phyloP scores from a whole-genome alignment of 495 filamentous ascomycete species.

The Bryoglossum gracile region DNA sequence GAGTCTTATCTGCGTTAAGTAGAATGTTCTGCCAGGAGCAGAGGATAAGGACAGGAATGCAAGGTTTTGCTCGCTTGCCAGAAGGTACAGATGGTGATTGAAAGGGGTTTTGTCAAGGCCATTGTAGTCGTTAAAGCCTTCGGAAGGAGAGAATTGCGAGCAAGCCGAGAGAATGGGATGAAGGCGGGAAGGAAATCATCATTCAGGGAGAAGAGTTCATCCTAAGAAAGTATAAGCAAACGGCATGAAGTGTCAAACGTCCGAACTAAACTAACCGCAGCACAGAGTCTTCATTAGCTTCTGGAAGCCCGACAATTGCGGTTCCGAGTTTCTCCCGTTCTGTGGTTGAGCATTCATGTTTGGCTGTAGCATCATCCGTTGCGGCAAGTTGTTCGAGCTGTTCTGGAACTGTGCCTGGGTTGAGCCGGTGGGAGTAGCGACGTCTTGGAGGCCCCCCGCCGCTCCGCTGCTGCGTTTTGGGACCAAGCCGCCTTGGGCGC shows the following conservation, averaged over 20 bases:
- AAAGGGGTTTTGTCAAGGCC: constrained; percentile 3
- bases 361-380: constrained; percentile 54
- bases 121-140: constrained; percentile 14
- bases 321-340: constrained; percentile 38
- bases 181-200: neutral
- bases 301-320: constrained; percentile 49
- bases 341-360: constrained; percentile 43
- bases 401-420: constrained; percentile 88
- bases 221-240: constrained; percentile 13
- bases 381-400: constrained; percentile 76
- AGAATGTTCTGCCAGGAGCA: too few relatives aligned
- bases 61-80: constrained; percentile 7
- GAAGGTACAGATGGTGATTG: constrained; percentile 16
- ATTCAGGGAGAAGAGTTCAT: constrained; percentile 16
- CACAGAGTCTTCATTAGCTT: constrained; percentile 79
- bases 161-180: constrained; percentile 2
- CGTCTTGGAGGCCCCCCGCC: constrained; percentile 63
- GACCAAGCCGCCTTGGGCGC: constrained; percentile 60
- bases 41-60: constrained; percentile 16
- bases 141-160: constrained; percentile 1
- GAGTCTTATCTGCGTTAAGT: constrained; percentile 26
- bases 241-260: neutral
- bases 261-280: constrained; percentile 53
- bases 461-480: constrained; percentile 66
- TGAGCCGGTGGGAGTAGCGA: constrained; percentile 70